phyloP scores from a whole-genome alignment of 179 eudicot species.

The Monotropa hypopitys region DNA sequence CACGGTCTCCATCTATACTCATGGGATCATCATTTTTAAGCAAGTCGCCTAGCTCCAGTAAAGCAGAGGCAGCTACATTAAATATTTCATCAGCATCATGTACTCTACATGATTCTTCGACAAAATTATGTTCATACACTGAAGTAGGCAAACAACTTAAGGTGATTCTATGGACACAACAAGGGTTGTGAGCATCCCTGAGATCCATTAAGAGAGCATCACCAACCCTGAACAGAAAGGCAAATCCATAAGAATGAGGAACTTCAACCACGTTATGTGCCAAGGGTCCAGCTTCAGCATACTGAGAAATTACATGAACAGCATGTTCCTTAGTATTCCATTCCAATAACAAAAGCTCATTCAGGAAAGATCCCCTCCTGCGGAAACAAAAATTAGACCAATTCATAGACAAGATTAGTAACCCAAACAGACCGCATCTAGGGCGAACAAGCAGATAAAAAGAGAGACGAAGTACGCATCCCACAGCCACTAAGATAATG shows the following conservation, averaged over 20 bases:
- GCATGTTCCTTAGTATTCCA: conserved; percentile 54
- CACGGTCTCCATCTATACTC: conserved; percentile 53
- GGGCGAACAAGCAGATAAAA: not conserved
- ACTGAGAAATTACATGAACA: conserved; percentile 55
- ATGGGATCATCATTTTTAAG: conserved; percentile 80
- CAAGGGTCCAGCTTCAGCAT: conserved; percentile 64
- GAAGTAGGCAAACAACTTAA: conserved; percentile 34
- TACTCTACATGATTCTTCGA: conserved; percentile 43
- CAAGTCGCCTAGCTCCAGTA: conserved; percentile 69
- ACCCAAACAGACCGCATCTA: not conserved
- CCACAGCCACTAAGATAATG: not conserved
- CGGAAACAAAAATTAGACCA: conserved; percentile 11
- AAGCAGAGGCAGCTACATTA: conserved; percentile 85
- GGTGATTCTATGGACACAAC: conserved; percentile 49
- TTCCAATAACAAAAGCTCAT: conserved; percentile 72
- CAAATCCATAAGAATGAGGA: conserved; percentile 66
- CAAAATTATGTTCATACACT: conserved; percentile 44
- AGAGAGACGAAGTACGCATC: not conserved
- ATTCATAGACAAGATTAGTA: not conserved
- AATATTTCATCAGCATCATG: conserved; percentile 77
- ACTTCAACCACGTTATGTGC: conserved; percentile 70
- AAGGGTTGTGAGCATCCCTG: conserved; percentile 62
- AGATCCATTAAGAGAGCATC: conserved; percentile 84
- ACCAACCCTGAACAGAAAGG: conserved; percentile 69
- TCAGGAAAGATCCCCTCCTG: conserved; percentile 64